Conservation (phyloP, 345 rosid species). For the Eucalyptus sp. region DNA sequence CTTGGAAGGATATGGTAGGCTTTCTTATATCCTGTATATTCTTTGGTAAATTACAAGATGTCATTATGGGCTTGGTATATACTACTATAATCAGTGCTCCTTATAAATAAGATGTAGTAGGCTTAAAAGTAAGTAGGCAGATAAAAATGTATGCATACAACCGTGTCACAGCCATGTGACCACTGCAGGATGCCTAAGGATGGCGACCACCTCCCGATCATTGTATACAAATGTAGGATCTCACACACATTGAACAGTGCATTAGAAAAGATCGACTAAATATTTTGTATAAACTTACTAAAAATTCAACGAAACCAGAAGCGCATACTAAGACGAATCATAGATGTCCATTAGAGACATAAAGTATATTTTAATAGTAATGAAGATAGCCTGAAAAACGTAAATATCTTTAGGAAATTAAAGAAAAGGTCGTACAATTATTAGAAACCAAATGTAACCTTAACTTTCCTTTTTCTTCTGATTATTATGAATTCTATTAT, state of each 20-base stretch:
- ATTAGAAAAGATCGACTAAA: background rate
- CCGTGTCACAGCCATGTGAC: background rate
- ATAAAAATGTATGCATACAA: background rate
- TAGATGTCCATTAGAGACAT: background rate
- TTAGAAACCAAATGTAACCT: background rate
- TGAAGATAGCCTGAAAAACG: background rate
- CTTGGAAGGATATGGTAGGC: background rate
- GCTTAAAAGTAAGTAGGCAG: background rate
- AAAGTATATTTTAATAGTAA: background rate
- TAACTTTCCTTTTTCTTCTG: background rate
- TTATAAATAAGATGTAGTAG: background rate
- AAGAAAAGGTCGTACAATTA: background rate
- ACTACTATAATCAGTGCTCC: background rate
- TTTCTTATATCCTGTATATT: background rate
- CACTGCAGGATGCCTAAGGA: background rate
- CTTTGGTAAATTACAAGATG: background rate
- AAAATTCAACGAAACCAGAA: background rate
- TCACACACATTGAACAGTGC: background rate
- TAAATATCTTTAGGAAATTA: background rate
- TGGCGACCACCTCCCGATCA: background rate
- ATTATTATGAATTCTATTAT: background rate
- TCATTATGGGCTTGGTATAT: background rate
- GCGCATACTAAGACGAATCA: background rate
- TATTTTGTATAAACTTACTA: background rate
- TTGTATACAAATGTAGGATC: background rate